Base-by-base conservation (phyloP, 176 grass and related monocot species). In the Oryza coarctata region DNA sequence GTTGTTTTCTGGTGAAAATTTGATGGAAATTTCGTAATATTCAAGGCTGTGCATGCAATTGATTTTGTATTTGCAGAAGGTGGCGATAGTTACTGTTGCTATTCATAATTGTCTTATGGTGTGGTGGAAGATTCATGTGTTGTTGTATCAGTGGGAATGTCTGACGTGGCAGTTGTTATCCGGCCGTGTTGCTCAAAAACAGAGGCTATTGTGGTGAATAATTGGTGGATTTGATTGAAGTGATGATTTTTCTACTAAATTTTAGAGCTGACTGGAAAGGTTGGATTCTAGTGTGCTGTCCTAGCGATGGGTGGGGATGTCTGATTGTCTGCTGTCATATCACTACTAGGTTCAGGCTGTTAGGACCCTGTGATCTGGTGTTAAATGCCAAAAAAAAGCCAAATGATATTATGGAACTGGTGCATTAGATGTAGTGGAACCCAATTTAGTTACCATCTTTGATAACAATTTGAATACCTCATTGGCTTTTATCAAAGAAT, bases 201-300 rank as follows among this genome's bases (percentile, higher is more conserved):
- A 15, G 61, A 60, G 3, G 79, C 12, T 8, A n/a, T 41, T 65
- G 7, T 76, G 63, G 25, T 80, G 6, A 70, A 81, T 50, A 86
- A n/a, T 82, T 12, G 45, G 18, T 38, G 14, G 78, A 58, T 62
- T 82, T 82, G 60, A 82, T 68, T 89, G 58, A 73, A 73, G 45
- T 30, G 23, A 44, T 78, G 34, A 78, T 82, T 73, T 45, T 68
- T 71, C 14, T 58, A 58, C 67, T 65, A 65, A 40, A 47, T 70
- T 63, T 12, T 81, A 35, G 10, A 70, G 34, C 28, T 82, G 83
- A 73, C 43, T 74, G 36, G 23, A 28, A 78, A 82, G 15, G 78
- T 82, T 86, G 67, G 88, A 82, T 45, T 32, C 58, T 82, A 63
- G 62, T 73, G 83, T 70, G 50, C 63, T 82, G 78, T 82, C 71